Percentiles rank a stretch among this genome's conserved stretches.
Evolutionary conservation across 2,329 filamentous ascomycete genomes (phyloP).

Genomic region (Diaporthe destruens): DNA sequence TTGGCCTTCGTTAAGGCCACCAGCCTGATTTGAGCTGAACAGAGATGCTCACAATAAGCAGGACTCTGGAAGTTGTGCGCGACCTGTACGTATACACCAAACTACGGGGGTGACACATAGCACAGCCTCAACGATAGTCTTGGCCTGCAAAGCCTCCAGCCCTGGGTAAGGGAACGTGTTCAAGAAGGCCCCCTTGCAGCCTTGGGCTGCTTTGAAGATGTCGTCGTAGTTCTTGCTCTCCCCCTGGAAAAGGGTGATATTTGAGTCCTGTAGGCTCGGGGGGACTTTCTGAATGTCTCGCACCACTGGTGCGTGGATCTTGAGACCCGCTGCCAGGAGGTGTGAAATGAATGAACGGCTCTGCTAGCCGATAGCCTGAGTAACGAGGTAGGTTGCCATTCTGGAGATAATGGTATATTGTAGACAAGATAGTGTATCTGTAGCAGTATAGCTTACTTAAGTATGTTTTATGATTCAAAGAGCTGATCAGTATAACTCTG

Average conservation of each 20-base stretch:
- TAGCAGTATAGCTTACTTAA: no score
- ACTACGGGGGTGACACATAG: no score
- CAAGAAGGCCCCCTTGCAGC: background rate
- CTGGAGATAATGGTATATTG: background rate
- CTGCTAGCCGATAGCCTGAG: constrained; percentile 17
- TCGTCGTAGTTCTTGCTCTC: constrained; percentile 6
- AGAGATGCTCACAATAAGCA: no score
- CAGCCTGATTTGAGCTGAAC: no score
- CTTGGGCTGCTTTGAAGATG: background rate
- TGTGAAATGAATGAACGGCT: constrained; percentile 9
- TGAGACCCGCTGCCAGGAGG: constrained; percentile 3
- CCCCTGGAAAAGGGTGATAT: constrained; percentile 9
- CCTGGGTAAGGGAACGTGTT: constrained; percentile 8
- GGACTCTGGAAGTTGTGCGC: no score
- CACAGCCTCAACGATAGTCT: constrained; percentile 3
- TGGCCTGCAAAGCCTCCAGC: constrained; percentile 3
- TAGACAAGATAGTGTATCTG: background rate
- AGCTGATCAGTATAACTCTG: background rate
- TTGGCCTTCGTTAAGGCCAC: no score
- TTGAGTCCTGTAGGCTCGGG: background rate
- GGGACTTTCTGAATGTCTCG: constrained; percentile 14
- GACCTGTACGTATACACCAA: no score
- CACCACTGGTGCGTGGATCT: background rate
- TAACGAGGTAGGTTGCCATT: constrained; percentile 10
- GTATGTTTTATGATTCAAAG: background rate